phyloP scores from a whole-genome alignment of 2,329 filamentous ascomycete genomes.

The Sporothrix variecibatus region DNA sequence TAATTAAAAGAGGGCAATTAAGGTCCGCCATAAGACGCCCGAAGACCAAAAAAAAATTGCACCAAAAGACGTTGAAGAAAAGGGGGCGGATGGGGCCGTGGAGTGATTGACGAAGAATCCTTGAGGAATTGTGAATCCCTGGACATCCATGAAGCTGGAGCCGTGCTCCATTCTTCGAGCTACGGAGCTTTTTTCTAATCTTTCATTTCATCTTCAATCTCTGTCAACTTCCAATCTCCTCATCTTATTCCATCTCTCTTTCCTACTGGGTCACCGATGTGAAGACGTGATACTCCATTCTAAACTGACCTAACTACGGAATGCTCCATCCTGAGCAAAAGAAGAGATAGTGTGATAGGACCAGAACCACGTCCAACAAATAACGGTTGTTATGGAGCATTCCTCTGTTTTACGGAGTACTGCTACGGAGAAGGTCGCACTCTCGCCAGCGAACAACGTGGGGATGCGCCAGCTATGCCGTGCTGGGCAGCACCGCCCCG shows the following conservation, averaged over 20 bases:
- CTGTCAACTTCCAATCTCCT: neutral
- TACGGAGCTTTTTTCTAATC: constrained; percentile 9
- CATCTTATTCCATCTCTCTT: neutral
- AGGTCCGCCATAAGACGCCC: neutral
- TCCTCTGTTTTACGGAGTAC: neutral
- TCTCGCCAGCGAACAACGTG: neutral
- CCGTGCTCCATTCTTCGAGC: neutral
- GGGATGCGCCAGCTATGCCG: neutral
- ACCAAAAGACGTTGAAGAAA: neutral
- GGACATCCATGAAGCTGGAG: neutral
- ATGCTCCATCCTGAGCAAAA: neutral
- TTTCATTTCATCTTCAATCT: constrained; percentile 3
- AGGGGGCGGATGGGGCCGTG: neutral
- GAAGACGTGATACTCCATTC: neutral
- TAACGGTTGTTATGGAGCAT: neutral
- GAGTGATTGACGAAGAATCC: neutral
- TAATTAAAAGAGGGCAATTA: neutral
- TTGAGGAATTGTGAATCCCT: neutral
- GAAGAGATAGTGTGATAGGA: neutral
- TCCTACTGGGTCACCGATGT: neutral
- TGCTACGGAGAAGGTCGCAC: neutral
- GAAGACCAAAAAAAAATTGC: neutral
- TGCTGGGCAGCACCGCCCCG: neutral
- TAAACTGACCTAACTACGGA: neutral
- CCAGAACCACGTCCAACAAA: neutral